Evolutionary conservation across 1,284 basidiomycete species (phyloP), one percentile per base, ranked within the genome.

Genomic region (Fomes fomentarius): DNA sequence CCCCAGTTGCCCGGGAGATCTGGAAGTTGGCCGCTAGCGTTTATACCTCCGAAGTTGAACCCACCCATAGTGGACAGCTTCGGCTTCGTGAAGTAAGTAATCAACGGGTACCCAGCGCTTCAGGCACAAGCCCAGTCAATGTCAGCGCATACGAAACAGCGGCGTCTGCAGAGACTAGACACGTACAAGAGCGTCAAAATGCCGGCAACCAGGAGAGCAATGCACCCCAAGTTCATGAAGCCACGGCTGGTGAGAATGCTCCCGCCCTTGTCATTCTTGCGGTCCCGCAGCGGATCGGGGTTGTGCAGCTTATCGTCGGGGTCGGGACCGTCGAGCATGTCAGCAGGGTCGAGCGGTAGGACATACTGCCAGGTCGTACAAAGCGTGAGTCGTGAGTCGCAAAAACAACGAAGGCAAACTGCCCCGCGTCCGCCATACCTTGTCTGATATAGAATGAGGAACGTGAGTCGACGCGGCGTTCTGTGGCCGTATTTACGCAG

Each of bases 61-160:
- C 85, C 91, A 14, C 87, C 88, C 11, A 80, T 69, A 3, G 71
- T 79, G 1, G 83, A 82, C 24, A 74, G 74, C 11, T 66, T 60
- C 24, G 76, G 71, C 37, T 73, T 69, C 4, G 80, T 84, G 65
- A 91, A 86, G 67, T 85, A 87, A 11, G 82, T 79, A 63, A 92
- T 81, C 54, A 96, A 72, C 14, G 94, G 94, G 66, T 92, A 96
- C 25, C 89, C 93, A 21, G 85, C 91, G 65, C 88, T 90, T n/a
- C n/a, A n/a, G n/a, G n/a, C n/a, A n/a, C n/a, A n/a, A 24, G 15
- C 15, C 17, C 19, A 10, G 34, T 2, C 6, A 22, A 17, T 45
- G 44, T 35, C 2, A 50, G 52, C 26, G 12, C 19, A 15, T 7
- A 3, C n/a, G n/a, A n/a, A n/a, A n/a, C n/a, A n/a, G n/a, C n/a